Conservation (phyloP, 257 asterid genomes). For the Anisodus tanguticus region DNA sequence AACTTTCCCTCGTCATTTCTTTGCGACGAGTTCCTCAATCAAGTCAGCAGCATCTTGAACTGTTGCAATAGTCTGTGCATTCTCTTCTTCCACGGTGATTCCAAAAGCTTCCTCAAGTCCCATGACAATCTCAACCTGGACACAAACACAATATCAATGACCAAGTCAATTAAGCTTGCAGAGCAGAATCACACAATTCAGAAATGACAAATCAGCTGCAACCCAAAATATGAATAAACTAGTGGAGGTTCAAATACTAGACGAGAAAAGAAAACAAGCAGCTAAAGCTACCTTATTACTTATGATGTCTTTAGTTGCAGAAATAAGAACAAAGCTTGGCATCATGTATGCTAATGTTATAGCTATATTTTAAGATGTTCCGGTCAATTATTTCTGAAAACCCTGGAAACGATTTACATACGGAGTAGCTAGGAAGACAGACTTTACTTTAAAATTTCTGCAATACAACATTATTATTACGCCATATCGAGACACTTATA, state of each 20-base stretch:
- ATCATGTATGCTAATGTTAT: background rate
- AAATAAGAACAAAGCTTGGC: background rate
- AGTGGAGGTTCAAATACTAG: background rate
- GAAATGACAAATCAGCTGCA: background rate
- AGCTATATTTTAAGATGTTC: background rate
- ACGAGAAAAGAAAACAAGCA: background rate
- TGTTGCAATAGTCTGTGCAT: slow-evolving; percentile 78
- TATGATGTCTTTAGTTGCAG: background rate
- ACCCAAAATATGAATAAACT: background rate
- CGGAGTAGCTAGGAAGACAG: background rate
- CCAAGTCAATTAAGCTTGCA: background rate
- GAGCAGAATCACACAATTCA: background rate
- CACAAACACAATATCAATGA: background rate
- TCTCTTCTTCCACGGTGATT: slow-evolving; percentile 86
- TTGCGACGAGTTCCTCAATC: slow-evolving; percentile 68
- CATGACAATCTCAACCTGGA: slow-evolving; percentile 90
- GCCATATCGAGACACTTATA: background rate
- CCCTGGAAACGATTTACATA: background rate
- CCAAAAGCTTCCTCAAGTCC: slow-evolving; percentile 96
- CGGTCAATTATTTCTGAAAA: background rate
- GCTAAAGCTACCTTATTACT: background rate
- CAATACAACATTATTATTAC: background rate
- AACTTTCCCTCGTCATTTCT: slow-evolving; percentile 44
- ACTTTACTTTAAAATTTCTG: background rate
- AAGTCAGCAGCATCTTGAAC: slow-evolving; percentile 94